A percentile compares a stretch with the other conserved stretches of the same genome.
phyloP scores from a whole-genome alignment of 1,284 basidiomycete genomes.

The Xanthoconium separans region DNA sequence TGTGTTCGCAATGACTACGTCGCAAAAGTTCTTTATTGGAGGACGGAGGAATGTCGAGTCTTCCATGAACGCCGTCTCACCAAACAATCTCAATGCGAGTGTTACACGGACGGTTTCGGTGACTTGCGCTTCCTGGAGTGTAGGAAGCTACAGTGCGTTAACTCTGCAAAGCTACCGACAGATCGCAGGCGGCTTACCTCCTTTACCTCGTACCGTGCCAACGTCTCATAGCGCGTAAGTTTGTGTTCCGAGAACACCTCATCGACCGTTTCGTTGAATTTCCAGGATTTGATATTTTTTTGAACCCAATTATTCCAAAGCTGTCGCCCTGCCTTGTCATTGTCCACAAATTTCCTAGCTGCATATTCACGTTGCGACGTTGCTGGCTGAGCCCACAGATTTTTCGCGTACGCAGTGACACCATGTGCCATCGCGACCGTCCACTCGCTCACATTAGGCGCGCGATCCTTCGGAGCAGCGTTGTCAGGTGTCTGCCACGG shows the following conservation, averaged over 20 bases:
- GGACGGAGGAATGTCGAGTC: not conserved
- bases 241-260: not conserved
- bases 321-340: not conserved
- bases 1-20: not conserved
- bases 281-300: not conserved
- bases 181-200: not conserved
- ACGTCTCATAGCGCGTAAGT: not conserved
- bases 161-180: not conserved
- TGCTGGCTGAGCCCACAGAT: not conserved
- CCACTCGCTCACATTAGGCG: not conserved
- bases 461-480: not conserved
- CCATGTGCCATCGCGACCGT: not conserved
- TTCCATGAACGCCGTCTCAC: not conserved
- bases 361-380: not conserved
- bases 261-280: not conserved
- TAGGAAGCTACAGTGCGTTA: too few relatives aligned
- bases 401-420: not conserved
- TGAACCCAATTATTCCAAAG: not conserved
- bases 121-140: too few relatives aligned
- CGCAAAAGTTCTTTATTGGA: not conserved
- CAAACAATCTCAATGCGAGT: not conserved
- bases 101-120: not conserved
- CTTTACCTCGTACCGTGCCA: not conserved
- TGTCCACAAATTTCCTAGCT: not conserved
- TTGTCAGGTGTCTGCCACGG: not conserved